A percentile compares a stretch with the other conserved stretches of the same genome.
Evolutionary conservation across 371 early-diverging fungal genomes (phyloP).

Genomic region (Mucor lusitanicus): DNA sequence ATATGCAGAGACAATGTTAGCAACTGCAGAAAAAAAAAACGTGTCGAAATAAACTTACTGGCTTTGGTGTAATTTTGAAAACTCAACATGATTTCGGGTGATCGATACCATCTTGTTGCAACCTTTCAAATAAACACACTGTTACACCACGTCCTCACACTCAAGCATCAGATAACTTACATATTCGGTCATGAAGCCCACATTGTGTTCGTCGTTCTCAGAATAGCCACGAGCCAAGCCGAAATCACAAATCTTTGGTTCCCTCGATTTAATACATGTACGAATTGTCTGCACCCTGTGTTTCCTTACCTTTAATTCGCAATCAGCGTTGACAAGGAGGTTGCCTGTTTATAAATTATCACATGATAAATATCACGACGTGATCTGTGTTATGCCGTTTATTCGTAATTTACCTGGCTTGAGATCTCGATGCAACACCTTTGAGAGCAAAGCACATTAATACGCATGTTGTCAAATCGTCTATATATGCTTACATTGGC

Average conservation of each 20-base stretch:
- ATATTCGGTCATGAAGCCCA: conserved; percentile 95
- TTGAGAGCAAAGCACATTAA: background rate
- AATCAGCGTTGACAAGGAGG: conserved; percentile 96
- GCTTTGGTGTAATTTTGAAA: conserved; percentile 94
- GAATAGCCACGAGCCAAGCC: conserved; percentile 93
- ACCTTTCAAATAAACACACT: background rate
- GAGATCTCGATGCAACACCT: conserved; percentile 91
- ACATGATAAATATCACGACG: background rate
- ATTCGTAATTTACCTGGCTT: conserved; percentile 79
- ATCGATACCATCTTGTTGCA: conserved; percentile 98
- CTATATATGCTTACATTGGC: conserved; percentile 76
- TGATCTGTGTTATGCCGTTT: background rate
- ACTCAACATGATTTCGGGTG: conserved; percentile 98
- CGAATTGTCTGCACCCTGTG: background rate
- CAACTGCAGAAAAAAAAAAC: background rate
- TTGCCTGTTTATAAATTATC: conserved; percentile 55
- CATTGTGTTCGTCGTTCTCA: conserved; percentile 75
- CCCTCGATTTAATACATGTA: background rate
- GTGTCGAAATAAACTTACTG: conserved; percentile 57
- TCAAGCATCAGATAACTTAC: conserved; percentile 43
- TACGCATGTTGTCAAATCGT: background rate
- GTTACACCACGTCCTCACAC: background rate
- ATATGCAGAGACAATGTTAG: background rate
- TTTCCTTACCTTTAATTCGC: conserved; percentile 77
- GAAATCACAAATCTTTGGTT: conserved; percentile 85